These are phyloP conservation scores for Penicillium turbatum DNA, from an alignment of 495 filamentous ascomycete genomes.

Conservation along the genomic window DNA sequence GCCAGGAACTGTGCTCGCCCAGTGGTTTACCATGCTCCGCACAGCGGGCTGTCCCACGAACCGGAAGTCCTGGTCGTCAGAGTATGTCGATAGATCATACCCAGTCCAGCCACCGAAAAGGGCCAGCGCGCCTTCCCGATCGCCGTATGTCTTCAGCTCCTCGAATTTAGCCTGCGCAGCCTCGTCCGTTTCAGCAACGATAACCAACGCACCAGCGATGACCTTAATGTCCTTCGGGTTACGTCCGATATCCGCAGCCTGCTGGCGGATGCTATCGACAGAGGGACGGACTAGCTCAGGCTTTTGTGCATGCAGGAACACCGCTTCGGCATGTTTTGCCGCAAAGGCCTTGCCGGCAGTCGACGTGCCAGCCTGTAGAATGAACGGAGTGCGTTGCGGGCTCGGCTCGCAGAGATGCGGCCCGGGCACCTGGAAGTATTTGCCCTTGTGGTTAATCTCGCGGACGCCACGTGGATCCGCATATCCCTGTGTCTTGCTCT, in stretches of 20 bases:
- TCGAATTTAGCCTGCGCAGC: slow-evolving; percentile 49
- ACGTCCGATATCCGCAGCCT: slow-evolving; percentile 41
- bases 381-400: slow-evolving; percentile 62
- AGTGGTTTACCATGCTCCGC: slow-evolving; percentile 40
- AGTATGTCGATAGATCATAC: slow-evolving; percentile 47
- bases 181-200: slow-evolving; percentile 52
- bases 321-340: slow-evolving; percentile 54
- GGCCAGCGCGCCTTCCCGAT: slow-evolving; percentile 50
- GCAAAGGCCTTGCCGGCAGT: slow-evolving; percentile 59
- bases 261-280: slow-evolving; percentile 46
- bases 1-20: slow-evolving; percentile 36
- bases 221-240: slow-evolving; percentile 49
- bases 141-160: slow-evolving; percentile 42
- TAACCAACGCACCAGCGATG: slow-evolving; percentile 45
- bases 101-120: slow-evolving; percentile 55
- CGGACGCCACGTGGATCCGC: slow-evolving; percentile 54
- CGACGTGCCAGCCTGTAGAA: slow-evolving; percentile 62
- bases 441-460: slow-evolving; percentile 62
- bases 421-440: slow-evolving; percentile 61
- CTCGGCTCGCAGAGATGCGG: slow-evolving; percentile 62
- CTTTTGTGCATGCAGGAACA: slow-evolving; percentile 48
- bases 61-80: slow-evolving; percentile 50
- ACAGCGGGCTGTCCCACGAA: slow-evolving; percentile 59
- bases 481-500: slow-evolving; percentile 39
- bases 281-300: slow-evolving; percentile 43